These are phyloP conservation scores for Dactylellina sp. DNA, from an alignment of 2,329 filamentous ascomycete genomes.

Conservation along the genomic window DNA sequence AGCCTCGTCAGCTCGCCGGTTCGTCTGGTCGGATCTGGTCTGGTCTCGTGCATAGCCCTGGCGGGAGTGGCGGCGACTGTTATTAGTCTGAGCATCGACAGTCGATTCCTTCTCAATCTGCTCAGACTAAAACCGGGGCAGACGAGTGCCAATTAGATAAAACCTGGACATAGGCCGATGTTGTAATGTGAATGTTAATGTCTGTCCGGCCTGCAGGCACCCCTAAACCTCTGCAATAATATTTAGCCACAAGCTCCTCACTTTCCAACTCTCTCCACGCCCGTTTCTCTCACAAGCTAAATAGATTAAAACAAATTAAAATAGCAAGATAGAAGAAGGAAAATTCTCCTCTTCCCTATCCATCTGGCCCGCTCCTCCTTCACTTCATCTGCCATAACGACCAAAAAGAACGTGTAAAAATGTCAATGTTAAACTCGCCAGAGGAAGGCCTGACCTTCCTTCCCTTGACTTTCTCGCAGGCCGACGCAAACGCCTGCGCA, in stretches of 20 bases:
- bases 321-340: neutral
- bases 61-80: neutral
- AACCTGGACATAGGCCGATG: too few relatives aligned
- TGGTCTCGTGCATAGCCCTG: conserved; percentile 1
- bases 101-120: too few relatives aligned
- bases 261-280: neutral
- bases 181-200: neutral
- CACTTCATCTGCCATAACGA: neutral
- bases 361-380: neutral
- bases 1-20: conserved; percentile 9
- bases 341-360: neutral
- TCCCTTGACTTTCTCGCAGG: conserved; percentile 80
- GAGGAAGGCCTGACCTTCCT: conserved; percentile 67
- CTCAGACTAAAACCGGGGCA: too few relatives aligned
- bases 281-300: neutral
- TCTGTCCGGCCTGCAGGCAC: conserved; percentile 6
- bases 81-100: neutral
- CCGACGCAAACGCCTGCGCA: conserved; percentile 82
- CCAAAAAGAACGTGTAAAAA: conserved; percentile 5
- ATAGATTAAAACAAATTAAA: neutral
- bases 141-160: too few relatives aligned
- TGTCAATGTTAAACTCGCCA: conserved; percentile 31
- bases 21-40: neutral
- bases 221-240: conserved; percentile 19
- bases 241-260: conserved; percentile 22